A percentile compares a stretch with the other conserved stretches of the same genome.
phyloP scores from a whole-genome alignment of 1,284 basidiomycete genomes.

The Tylopilus sp. region DNA sequence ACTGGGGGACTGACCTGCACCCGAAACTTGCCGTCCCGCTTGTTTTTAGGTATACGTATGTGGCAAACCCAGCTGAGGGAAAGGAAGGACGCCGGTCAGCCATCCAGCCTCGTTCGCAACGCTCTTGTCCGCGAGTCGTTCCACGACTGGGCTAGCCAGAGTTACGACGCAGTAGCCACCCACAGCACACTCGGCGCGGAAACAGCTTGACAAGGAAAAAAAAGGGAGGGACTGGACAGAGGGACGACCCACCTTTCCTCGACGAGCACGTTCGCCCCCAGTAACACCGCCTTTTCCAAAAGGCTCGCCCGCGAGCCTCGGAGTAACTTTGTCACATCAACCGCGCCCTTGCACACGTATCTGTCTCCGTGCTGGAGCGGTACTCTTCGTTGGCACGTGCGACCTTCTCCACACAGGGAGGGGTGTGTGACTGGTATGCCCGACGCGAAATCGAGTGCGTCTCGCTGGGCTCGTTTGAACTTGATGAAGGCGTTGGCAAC shows the following conservation, averaged over 20 bases:
- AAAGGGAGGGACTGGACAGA: not conserved
- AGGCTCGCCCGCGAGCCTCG: slow-evolving; percentile 50
- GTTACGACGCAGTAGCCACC: not conserved
- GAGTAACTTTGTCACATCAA: slow-evolving; percentile 57
- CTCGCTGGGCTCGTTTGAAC: slow-evolving; percentile 38
- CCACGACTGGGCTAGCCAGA: not conserved
- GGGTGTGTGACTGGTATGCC: slow-evolving; percentile 55
- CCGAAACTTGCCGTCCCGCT: slow-evolving; percentile 49
- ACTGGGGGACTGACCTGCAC: slow-evolving; percentile 47
- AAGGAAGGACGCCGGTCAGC: slow-evolving; percentile 3
- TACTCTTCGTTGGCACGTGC: slow-evolving; percentile 37
- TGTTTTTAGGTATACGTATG: slow-evolving; percentile 52
- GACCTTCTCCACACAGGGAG: slow-evolving; percentile 34
- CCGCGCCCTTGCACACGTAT: slow-evolving; percentile 60
- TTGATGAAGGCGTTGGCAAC: slow-evolving; percentile 54
- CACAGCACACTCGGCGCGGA: not conserved
- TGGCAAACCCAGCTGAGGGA: slow-evolving; percentile 56
- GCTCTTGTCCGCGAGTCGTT: not conserved
- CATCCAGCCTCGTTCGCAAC: not conserved
- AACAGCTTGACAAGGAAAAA: not conserved
- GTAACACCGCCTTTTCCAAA: slow-evolving; percentile 47
- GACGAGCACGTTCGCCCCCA: slow-evolving; percentile 59
- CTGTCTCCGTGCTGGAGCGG: slow-evolving; percentile 47
- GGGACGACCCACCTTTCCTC: slow-evolving; percentile 58
- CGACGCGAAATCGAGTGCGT: slow-evolving; percentile 45